Evolutionary conservation across 495 filamentous ascomycete genomes (phyloP).

Genomic region (Aspergillus egyptiacus): DNA sequence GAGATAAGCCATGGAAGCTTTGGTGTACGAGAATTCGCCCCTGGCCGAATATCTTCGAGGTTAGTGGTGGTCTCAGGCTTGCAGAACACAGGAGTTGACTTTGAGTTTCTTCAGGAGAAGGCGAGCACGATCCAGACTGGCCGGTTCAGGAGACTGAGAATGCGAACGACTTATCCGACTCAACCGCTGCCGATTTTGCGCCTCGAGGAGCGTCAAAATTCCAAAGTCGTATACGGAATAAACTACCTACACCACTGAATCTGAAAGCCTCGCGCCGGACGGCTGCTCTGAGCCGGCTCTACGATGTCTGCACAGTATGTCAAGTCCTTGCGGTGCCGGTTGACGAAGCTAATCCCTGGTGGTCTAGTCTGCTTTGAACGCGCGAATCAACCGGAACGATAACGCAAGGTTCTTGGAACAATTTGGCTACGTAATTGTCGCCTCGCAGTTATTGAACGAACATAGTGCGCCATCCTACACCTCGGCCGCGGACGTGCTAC

Average conservation of each 20-base stretch:
- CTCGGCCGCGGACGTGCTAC: constrained; percentile 36
- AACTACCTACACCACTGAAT: constrained; percentile 55
- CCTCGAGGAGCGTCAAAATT: constrained; percentile 66
- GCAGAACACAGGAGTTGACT: constrained; percentile 16
- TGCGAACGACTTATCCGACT: constrained; percentile 29
- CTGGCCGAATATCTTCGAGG: constrained; percentile 92
- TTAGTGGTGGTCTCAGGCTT: constrained; percentile 31
- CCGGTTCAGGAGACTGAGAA: constrained; percentile 38
- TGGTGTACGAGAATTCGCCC: constrained; percentile 85
- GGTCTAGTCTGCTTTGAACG: constrained; percentile 50
- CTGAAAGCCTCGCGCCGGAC: constrained; percentile 48
- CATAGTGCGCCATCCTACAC: constrained; percentile 47
- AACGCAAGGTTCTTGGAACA: constrained; percentile 88
- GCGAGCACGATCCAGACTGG: constrained; percentile 41
- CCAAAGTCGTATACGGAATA: constrained; percentile 59
- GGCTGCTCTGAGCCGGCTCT: constrained; percentile 44
- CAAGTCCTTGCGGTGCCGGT: background rate
- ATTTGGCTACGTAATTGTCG: constrained; percentile 91
- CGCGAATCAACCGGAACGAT: constrained; percentile 71
- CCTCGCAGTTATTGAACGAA: constrained; percentile 82
- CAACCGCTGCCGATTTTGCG: constrained; percentile 56
- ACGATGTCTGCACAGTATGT: constrained; percentile 56
- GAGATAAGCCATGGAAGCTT: constrained; percentile 69
- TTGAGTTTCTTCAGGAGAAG: constrained; percentile 38
- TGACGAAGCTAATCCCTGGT: constrained; percentile 11